These are phyloP conservation scores for Rhododendron henanense DNA, from an alignment of 148 eudicot genomes.

Conservation along the genomic window DNA sequence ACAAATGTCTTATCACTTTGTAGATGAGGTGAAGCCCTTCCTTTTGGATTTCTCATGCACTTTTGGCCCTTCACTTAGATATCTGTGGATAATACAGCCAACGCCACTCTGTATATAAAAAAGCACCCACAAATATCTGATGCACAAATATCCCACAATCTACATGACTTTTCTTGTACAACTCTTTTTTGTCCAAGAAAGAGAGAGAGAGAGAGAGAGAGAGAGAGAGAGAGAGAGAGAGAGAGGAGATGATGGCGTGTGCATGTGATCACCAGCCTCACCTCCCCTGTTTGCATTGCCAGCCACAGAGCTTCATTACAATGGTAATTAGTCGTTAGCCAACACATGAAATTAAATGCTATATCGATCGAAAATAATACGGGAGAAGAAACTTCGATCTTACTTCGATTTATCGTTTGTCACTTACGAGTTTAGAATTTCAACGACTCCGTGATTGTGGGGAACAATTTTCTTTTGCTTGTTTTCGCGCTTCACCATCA, in stretches of 20 bases:
- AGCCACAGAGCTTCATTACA: slow-evolving; percentile 16
- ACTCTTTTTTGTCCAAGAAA: not conserved
- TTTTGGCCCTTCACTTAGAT: slow-evolving; percentile 26
- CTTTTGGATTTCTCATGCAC: slow-evolving; percentile 16
- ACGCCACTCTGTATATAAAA: not conserved
- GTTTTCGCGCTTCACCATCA: not conserved
- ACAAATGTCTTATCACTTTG: not conserved
- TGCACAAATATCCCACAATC: not conserved
- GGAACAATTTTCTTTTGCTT: not conserved
- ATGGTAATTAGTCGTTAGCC: slow-evolving; percentile 11
- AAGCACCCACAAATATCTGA: not conserved
- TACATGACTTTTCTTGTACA: not conserved
- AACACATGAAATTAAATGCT: not conserved
- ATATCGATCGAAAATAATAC: not conserved
- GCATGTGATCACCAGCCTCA: not conserved
- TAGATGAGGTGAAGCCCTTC: slow-evolving; percentile 9
- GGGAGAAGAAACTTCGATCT: not conserved
- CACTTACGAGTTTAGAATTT: not conserved
- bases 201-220: not conserved
- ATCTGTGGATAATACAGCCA: slow-evolving; percentile 16
- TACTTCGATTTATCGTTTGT: not conserved
- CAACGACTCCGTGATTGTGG: not conserved
- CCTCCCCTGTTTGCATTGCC: slow-evolving; percentile 24
- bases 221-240: not conserved
- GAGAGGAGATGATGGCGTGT: not conserved